Percentiles rank a stretch among this genome's conserved stretches.
Evolutionary conservation across 768 basidiomycete genomes (phyloP).

Genomic region (Tylopilus subfusipes): DNA sequence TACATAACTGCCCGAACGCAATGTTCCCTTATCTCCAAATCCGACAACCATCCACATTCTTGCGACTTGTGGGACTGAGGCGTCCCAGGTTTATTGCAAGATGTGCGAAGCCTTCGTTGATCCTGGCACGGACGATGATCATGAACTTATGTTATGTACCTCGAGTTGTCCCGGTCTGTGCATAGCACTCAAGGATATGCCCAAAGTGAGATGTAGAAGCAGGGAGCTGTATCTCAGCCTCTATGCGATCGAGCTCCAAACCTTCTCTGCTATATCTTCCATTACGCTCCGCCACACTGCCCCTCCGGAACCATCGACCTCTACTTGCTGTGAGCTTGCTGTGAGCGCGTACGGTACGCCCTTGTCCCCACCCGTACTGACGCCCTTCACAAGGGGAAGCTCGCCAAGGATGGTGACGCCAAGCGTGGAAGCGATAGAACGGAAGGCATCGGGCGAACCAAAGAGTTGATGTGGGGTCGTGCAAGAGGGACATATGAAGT

Average conservation of each 20-base stretch:
- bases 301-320: constrained; percentile 26
- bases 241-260: constrained; percentile 28
- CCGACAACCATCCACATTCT: too few species aligned
- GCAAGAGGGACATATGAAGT: constrained; percentile 78
- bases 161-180: too few species aligned
- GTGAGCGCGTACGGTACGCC: constrained; percentile 54
- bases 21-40: too few species aligned
- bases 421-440: constrained; percentile 52
- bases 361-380: constrained; percentile 68
- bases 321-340: constrained; percentile 9
- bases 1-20: too few species aligned
- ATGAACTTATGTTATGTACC: too few species aligned
- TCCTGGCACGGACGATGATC: too few species aligned
- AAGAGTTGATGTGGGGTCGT: constrained; percentile 60
- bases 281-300: constrained; percentile 33
- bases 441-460: constrained; percentile 66
- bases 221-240: background rate
- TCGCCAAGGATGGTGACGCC: constrained; percentile 68
- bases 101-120: too few species aligned
- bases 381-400: constrained; percentile 72
- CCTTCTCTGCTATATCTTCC: constrained; percentile 25
- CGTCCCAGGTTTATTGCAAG: too few species aligned
- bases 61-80: too few species aligned
- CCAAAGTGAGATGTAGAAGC: too few species aligned
- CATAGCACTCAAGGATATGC: too few species aligned